Percentiles rank a stretch among this genome's conserved stretches.
These are phyloP conservation scores for Fraxinus xanthoxyloides DNA, from an alignment of 305 asterid genomes.

Conservation along the genomic window DNA sequence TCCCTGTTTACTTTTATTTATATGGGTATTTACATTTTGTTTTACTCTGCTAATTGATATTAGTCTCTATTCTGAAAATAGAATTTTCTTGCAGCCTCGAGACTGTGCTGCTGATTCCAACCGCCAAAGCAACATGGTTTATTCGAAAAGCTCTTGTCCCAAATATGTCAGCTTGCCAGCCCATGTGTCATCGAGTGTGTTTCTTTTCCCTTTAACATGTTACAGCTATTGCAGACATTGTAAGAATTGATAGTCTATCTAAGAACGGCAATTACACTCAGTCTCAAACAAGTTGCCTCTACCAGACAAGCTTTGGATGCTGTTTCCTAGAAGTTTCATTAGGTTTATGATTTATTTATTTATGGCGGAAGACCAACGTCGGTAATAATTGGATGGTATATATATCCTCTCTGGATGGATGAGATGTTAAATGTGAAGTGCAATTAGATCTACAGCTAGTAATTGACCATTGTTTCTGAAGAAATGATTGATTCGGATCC, in stretches of 20 bases:
- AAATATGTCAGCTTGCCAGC: slow-evolving; percentile 67
- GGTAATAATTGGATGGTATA: neutral
- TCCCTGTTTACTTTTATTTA: neutral
- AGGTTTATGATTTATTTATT: neutral
- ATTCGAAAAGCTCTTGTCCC: slow-evolving; percentile 60
- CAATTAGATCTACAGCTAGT: neutral
- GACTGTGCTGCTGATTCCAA: slow-evolving; percentile 56
- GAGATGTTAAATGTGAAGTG: neutral
- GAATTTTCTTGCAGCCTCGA: slow-evolving; percentile 63
- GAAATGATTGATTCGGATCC: neutral
- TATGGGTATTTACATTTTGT: neutral
- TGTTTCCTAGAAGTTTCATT: neutral
- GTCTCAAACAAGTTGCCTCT: neutral
- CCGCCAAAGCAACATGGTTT: slow-evolving; percentile 29
- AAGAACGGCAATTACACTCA: neutral
- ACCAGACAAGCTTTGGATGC: neutral
- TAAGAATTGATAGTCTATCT: neutral
- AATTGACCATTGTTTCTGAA: neutral
- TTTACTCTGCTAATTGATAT: slow-evolving; percentile 11
- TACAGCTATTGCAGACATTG: neutral
- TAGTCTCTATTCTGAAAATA: slow-evolving; percentile 16
- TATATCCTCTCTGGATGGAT: neutral
- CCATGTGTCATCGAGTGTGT: slow-evolving; percentile 48
- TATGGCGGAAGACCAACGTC: neutral
- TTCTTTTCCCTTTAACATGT: neutral